Base-by-base conservation (phyloP, 2,329 filamentous ascomycete genomes). In the Alternaria burnsii region DNA sequence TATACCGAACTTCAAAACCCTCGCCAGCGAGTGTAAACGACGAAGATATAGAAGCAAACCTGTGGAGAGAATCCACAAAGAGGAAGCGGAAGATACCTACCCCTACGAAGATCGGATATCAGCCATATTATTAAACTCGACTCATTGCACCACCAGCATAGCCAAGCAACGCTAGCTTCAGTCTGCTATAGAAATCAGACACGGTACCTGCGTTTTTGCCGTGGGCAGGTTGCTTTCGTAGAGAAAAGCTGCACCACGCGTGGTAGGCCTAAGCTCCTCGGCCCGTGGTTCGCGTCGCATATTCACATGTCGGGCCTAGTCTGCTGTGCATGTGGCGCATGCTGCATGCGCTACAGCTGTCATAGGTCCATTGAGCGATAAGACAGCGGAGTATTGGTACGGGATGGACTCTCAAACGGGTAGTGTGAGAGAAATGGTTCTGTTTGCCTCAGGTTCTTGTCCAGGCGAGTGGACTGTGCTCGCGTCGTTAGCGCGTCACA, bases 21-120 rank as follows among this genome's bases (percentile, higher is more conserved):
- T 57, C 54, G 54, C 54, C 54, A 57, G 54, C 54, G 54, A 57
- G 54, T 42, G 20, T 43, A 50, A n/a, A 48, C 30, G 32, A 50
- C 11, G 26, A 41, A 34, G 38, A 52, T 43, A 24, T 18, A 52
- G 18, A 36, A 16, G n/a, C 43, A 18, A 1, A 38, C 41, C 14
- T 7, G n/a, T 38, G 28, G 10, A 44, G 14, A 14, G 30, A 42
- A 51, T 42, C 44, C 46, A 57, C 46, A 50, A 28, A 46, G 43
- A 50, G 46, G 20, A 50, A 50, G 38, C 46, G 46, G 46, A 50
- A 38, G 46, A 50, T 38, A 38, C 46, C 46, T 50, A 50, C 14
- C 46, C 46, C 46, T 50, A 50, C 46, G 20, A 50, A 36, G 46
- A 50, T 50, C 46, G 20, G 46, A 40, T 40, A 42, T 30, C 26